These are phyloP conservation scores for Cardamine occulta DNA, from an alignment of 345 rosid genomes.

Conservation along the genomic window DNA sequence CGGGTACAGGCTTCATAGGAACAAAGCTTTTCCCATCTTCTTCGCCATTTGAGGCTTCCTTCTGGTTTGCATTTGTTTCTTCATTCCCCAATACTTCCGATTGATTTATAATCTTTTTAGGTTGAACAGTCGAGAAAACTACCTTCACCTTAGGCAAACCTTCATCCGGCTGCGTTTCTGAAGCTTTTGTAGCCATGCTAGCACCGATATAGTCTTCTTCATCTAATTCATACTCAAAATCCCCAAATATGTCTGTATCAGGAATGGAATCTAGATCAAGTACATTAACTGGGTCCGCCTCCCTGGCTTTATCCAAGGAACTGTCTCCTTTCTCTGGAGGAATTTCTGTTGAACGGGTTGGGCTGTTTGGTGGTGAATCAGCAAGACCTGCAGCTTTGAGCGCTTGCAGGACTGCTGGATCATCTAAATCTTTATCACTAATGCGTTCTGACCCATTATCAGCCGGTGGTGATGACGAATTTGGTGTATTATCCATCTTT, in stretches of 20 bases:
- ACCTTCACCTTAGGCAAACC: constrained; percentile 67
- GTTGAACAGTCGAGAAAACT: constrained; percentile 60
- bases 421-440: constrained; percentile 45
- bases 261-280: constrained; percentile 64
- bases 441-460: constrained; percentile 46
- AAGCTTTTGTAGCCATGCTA: constrained; percentile 46
- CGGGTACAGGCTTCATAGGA: constrained; percentile 47
- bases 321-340: constrained; percentile 42
- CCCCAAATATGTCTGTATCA: constrained; percentile 80
- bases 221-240: constrained; percentile 82
- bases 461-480: constrained; percentile 45
- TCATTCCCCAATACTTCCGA: constrained; percentile 42
- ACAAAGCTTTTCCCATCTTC: constrained; percentile 36
- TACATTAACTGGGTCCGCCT: constrained; percentile 62
- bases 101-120: constrained; percentile 50
- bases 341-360: constrained; percentile 46
- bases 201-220: constrained; percentile 83
- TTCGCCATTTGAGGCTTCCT: constrained; percentile 44
- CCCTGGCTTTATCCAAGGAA: constrained; percentile 46
- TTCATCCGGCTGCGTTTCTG: constrained; percentile 57
- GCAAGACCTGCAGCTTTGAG: constrained; percentile 88
- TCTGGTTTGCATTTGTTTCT: constrained; percentile 35
- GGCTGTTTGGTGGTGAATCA: constrained; percentile 94
- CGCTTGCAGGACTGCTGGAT: constrained; percentile 62
- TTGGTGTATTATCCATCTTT: constrained; percentile 47